Evolutionary conservation across 164 flowering plant genomes (phyloP).

Genomic region (Nymphaea thermarum): DNA sequence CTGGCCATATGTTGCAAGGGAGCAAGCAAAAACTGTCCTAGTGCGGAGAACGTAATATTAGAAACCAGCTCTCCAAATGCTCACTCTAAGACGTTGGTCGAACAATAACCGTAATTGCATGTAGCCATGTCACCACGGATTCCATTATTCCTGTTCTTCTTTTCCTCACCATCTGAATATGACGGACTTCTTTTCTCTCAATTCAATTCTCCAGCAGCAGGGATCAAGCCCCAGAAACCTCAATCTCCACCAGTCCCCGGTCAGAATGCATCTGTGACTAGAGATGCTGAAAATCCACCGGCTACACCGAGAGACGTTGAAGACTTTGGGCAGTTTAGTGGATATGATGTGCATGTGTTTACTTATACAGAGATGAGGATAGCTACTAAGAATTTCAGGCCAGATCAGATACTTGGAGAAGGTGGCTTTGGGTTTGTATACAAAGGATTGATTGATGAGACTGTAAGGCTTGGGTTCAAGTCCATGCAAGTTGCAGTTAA

Average conservation of each 20-base stretch:
- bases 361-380: conserved; percentile 70
- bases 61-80: no score
- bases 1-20: no score
- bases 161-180: background rate
- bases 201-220: background rate
- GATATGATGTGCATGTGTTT: conserved; percentile 44
- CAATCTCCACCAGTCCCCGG: background rate
- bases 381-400: conserved; percentile 79
- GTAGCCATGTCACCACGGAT: background rate
- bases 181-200: background rate
- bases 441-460: conserved; percentile 71
- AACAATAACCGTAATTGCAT: background rate
- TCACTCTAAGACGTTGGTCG: background rate
- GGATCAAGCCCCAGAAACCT: background rate
- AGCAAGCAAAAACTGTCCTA: no score
- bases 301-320: conserved; percentile 43
- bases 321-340: conserved; percentile 59
- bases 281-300: background rate
- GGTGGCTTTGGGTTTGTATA: conserved; percentile 98
- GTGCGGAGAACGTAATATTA: no score
- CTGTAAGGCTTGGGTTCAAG: conserved; percentile 55
- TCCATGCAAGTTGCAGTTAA: conserved; percentile 71
- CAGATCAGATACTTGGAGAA: conserved; percentile 78
- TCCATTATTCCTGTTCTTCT: background rate
- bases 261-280: background rate